Evolutionary conservation across 305 asterid species (phyloP).

Genomic region (Fraxinus sp.): DNA sequence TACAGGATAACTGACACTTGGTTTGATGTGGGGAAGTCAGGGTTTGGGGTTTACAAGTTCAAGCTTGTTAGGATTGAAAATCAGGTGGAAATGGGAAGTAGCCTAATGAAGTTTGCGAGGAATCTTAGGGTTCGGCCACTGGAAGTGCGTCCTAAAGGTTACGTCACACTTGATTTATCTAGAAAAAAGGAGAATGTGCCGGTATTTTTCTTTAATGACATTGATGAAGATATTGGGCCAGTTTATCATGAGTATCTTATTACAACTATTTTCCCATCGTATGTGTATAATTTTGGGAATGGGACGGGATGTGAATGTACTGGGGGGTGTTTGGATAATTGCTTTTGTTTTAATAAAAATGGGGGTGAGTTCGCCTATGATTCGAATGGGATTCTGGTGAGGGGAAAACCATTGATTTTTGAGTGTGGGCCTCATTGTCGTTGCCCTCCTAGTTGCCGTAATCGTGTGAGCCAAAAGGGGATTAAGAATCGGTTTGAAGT

Average conservation of each 20-base stretch:
- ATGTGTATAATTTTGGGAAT: slow-evolving; percentile 39
- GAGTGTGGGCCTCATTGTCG: slow-evolving; percentile 88
- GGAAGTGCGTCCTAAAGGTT: slow-evolving; percentile 60
- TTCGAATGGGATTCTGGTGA: slow-evolving; percentile 55
- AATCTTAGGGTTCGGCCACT: slow-evolving; percentile 50
- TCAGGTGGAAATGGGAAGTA: slow-evolving; percentile 83
- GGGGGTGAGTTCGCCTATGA: slow-evolving; percentile 82
- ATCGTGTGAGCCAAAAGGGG: slow-evolving; percentile 85
- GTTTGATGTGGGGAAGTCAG: slow-evolving; percentile 86
- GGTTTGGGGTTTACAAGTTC: slow-evolving; percentile 81
- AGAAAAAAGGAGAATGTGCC: slow-evolving; percentile 64
- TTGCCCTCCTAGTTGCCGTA: slow-evolving; percentile 74
- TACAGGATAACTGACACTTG: slow-evolving; percentile 65
- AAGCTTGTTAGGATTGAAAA: slow-evolving; percentile 70
- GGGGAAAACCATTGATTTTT: slow-evolving; percentile 78
- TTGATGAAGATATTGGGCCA: slow-evolving; percentile 72
- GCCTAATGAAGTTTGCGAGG: slow-evolving; percentile 56
- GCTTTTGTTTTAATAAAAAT: slow-evolving; percentile 69
- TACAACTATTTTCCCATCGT: slow-evolving; percentile 55
- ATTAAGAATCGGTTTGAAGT: slow-evolving; percentile 70
- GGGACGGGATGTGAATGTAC: slow-evolving; percentile 61
- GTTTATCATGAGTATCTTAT: slow-evolving; percentile 51
- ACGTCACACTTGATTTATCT: slow-evolving; percentile 68
- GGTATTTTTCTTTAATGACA: slow-evolving; percentile 60
- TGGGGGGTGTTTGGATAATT: slow-evolving; percentile 55